Evolutionary conservation across 2,329 filamentous ascomycete species (phyloP).

Genomic region (Parafenestella ontariensis): DNA sequence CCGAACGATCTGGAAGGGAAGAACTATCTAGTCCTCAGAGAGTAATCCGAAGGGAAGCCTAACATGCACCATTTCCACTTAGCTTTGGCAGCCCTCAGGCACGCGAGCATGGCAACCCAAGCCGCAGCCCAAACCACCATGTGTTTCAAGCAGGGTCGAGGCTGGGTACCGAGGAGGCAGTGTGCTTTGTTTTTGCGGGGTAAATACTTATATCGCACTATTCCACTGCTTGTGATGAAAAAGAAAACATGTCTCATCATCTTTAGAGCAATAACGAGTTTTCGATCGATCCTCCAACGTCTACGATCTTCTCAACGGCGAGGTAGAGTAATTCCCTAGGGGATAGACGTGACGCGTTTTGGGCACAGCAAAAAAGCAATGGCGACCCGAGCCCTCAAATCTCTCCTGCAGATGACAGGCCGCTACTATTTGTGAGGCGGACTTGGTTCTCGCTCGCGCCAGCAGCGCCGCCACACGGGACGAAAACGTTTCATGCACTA

Average conservation of each 20-base stretch:
- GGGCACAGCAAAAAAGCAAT: background rate
- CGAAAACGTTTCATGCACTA: background rate
- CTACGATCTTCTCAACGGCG: background rate
- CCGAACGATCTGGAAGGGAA: no score
- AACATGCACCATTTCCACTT: background rate
- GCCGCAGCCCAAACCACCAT: background rate
- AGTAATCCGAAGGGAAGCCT: background rate
- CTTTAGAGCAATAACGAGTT: background rate
- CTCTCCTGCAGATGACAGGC: constrained; percentile 8
- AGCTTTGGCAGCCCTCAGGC: background rate
- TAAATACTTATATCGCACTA: background rate
- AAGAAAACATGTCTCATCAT: background rate
- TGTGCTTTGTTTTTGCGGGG: background rate
- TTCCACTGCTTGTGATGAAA: no score
- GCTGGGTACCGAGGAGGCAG: background rate
- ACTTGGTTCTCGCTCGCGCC: constrained; percentile 6
- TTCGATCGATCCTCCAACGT: background rate
- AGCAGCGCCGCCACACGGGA: constrained; percentile 3
- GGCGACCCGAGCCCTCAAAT: background rate
- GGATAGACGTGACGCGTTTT: background rate
- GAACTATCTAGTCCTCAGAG: background rate
- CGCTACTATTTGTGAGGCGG: constrained; percentile 10
- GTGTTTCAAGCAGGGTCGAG: background rate
- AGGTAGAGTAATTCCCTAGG: background rate
- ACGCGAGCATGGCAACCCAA: background rate